Base-by-base conservation (phyloP, 805 yeast genomes). In the Metschnikowia gruessii region DNA sequence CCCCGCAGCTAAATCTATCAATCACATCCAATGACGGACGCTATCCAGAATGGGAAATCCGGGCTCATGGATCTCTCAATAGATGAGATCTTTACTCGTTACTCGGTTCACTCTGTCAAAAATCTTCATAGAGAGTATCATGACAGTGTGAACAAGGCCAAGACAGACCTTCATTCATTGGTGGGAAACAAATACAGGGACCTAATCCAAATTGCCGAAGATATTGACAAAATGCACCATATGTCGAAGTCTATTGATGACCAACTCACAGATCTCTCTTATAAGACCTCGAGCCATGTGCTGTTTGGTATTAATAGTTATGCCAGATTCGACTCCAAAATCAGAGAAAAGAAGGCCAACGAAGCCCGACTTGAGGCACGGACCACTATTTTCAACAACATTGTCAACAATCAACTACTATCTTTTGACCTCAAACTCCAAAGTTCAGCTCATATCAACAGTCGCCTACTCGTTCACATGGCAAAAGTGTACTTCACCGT, bases 171-270 rank as follows among this genome's bases (percentile, higher is more conserved):
- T 13, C 75, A 71, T 46, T 44, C 52, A 4, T 59, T 72, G 39
- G 76, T 72, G 17, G 72, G 75, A 6, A 53, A 51, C 26, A 72
- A 72, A 43, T 72, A 72, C 57, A 57, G 77, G 38, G 75, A 71
- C 54, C 62, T 72, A 55, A 70, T 72, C 38, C 60, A 64, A 37
- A 70, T 72, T 12, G 73, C 76, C n/a, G 75, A 71, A 47, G 73
- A 69, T 44, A 70, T 72, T 22, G 67, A 64, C 30, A 53, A 47
- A 10, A 68, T 69, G 66, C 59, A 62, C 50, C 34, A 44, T 1
- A 40, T 54, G 16, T 57, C 70, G 8, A 50, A 50, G 7, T 37
- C 21, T 1, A 52, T 65, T 3, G 66, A 69, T 37, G 49, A 51
- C 7, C 51, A 57, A 7, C 49, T 72, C 17, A 48, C 72, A 0